Base-by-base conservation (phyloP, 108 stramenopile species). In the Nitzschia sp. region DNA sequence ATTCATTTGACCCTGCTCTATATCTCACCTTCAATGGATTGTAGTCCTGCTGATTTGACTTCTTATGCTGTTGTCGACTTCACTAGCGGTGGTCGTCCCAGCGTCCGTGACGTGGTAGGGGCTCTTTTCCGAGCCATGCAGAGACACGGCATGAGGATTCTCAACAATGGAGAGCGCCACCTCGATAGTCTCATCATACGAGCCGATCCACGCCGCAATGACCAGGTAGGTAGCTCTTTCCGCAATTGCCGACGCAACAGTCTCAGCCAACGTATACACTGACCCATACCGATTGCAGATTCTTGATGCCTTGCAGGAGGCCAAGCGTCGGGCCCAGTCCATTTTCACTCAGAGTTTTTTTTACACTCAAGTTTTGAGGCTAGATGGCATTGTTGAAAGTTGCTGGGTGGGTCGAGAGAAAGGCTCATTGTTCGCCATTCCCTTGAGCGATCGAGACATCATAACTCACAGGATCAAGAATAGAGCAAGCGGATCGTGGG, bases 51-150 rank as follows among this genome's bases (percentile, higher is more conserved):
- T 7, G 41, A 53, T 37, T 34, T 73, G 57, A 52, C 41, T 7
- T 58, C 65, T 14, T 73, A 66, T 51, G 72, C 64, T 7, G 62
- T 73, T 6, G 64, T 73, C 0, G 64, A 73, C 42, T 48, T 73
- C 37, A 29, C 53, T 59, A 38, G 40, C 17, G 29, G 12, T 11
- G 19, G 70, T 39, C 11, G 39, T 2, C 11, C 38, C 6, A 7
- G 38, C 6, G 57, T 26, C 20, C 25, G 34, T 37, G 6, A 22
- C 9, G 43, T 48, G 7, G 34, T 70, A 25, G 8, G 3, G 51
- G 48, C 20, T 5, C 40, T 70, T 22, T 70, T 70, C 15, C 0
- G 51, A 7, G 15, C 58, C 15, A 70, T 70, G 69, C 24, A 40
- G 17, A 8, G 40, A 6, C 69, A 70, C 38, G 69, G 69, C 0